A percentile compares a stretch with the other conserved stretches of the same genome.
phyloP scores from a whole-genome alignment of 1,284 basidiomycete genomes.

The Rhodotorula sp. region DNA sequence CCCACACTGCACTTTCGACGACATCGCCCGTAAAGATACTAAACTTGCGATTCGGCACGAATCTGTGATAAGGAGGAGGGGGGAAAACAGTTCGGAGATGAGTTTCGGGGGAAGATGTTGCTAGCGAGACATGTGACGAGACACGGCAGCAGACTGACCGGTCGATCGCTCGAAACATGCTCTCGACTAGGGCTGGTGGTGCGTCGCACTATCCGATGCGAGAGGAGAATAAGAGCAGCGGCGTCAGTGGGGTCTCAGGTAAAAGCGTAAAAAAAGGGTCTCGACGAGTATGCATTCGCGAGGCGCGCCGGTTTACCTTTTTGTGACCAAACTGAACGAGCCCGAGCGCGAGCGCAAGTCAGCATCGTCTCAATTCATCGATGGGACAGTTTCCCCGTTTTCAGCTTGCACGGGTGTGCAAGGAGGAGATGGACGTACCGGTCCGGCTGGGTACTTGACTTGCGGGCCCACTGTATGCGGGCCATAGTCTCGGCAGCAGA shows the following conservation, averaged over 20 bases:
- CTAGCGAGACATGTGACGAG: too few species aligned
- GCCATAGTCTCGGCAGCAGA: constrained; percentile 56
- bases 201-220: constrained; percentile 27
- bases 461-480: constrained; percentile 19
- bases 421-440: too few species aligned
- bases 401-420: too few species aligned
- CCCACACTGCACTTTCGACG: constrained; percentile 55
- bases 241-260: neutral
- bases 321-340: constrained; percentile 14
- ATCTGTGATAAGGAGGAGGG: neutral
- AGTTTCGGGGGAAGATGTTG: too few species aligned
- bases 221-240: neutral
- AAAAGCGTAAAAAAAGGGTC: neutral
- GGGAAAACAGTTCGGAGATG: too few species aligned
- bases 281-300: too few species aligned
- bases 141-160: constrained; percentile 41
- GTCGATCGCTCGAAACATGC: constrained; percentile 55
- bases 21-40: constrained; percentile 64
- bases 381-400: too few species aligned
- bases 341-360: neutral
- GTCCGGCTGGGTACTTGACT: constrained; percentile 36
- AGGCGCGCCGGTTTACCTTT: neutral
- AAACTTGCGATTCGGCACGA: constrained; percentile 53
- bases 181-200: constrained; percentile 52
- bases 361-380: too few species aligned